These are phyloP conservation scores for Pseudopithomyces chartarum DNA, from an alignment of 2,329 filamentous ascomycete genomes.

Conservation along the genomic window DNA sequence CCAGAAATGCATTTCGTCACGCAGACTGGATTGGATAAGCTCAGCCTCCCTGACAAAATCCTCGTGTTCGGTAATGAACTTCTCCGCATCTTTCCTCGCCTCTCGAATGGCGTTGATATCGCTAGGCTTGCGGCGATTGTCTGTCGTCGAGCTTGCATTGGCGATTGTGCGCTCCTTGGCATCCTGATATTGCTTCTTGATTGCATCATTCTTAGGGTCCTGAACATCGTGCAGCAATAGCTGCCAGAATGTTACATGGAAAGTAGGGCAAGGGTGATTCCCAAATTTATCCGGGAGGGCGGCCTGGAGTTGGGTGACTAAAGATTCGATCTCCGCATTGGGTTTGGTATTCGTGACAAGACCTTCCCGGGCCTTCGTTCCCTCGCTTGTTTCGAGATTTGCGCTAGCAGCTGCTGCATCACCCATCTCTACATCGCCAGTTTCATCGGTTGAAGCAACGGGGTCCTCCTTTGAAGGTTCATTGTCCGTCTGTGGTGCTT, in stretches of 20 bases:
- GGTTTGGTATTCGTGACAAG: constrained; percentile 40
- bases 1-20: constrained; percentile 77
- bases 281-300: constrained; percentile 68
- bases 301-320: constrained; percentile 71
- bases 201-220: constrained; percentile 70
- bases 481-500: constrained; percentile 13
- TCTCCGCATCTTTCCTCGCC: constrained; percentile 72
- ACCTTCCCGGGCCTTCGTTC: constrained; percentile 2
- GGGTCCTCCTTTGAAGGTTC: neutral
- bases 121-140: constrained; percentile 64
- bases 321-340: constrained; percentile 72
- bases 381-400: neutral
- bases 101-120: constrained; percentile 70
- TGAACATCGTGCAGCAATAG: constrained; percentile 74
- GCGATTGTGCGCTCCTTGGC: constrained; percentile 61
- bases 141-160: constrained; percentile 57
- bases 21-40: constrained; percentile 65
- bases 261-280: constrained; percentile 74
- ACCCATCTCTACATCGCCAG: constrained; percentile 49
- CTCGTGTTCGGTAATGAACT: constrained; percentile 52
- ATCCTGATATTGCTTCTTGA: constrained; percentile 73
- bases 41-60: constrained; percentile 59
- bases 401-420: constrained; percentile 26
- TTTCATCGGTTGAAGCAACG: constrained; percentile 8
- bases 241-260: constrained; percentile 93